phyloP scores from a whole-genome alignment of 805 yeast species.

The Saturnispora diversa region DNA sequence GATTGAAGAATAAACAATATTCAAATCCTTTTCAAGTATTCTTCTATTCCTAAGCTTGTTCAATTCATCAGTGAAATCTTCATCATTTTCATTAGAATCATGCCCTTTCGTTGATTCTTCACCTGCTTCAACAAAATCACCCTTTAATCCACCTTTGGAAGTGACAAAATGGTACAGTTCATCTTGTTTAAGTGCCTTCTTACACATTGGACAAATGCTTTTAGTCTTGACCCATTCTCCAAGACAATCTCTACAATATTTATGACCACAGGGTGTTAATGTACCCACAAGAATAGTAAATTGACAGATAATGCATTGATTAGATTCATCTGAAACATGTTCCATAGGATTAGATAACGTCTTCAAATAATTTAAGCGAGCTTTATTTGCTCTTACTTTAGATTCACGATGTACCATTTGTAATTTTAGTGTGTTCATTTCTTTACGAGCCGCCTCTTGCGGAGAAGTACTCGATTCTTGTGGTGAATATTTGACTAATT shows the following conservation, averaged over 20 bases:
- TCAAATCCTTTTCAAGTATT: constrained; percentile 27
- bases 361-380: constrained; percentile 42
- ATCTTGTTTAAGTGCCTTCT: constrained; percentile 36
- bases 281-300: constrained; percentile 65
- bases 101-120: neutral
- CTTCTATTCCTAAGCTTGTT: constrained; percentile 20
- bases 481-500: constrained; percentile 47
- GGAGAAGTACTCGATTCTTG: constrained; percentile 19
- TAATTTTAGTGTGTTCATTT: constrained; percentile 12
- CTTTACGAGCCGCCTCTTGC: constrained; percentile 17
- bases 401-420: constrained; percentile 18
- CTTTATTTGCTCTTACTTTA: constrained; percentile 21
- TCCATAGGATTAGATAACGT: constrained; percentile 31
- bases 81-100: constrained; percentile 12
- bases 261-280: constrained; percentile 86
- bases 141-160: constrained; percentile 43
- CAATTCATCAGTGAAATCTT: constrained; percentile 16
- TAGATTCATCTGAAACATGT: constrained; percentile 22
- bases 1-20: constrained; percentile 39
- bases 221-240: constrained; percentile 55
- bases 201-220: constrained; percentile 75
- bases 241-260: constrained; percentile 77
- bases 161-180: constrained; percentile 67
- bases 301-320: constrained; percentile 71
- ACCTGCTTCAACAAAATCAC: constrained; percentile 31